These are phyloP conservation scores for Cercospora sp. DNA, from an alignment of 2,329 filamentous ascomycete genomes.

Conservation along the genomic window DNA sequence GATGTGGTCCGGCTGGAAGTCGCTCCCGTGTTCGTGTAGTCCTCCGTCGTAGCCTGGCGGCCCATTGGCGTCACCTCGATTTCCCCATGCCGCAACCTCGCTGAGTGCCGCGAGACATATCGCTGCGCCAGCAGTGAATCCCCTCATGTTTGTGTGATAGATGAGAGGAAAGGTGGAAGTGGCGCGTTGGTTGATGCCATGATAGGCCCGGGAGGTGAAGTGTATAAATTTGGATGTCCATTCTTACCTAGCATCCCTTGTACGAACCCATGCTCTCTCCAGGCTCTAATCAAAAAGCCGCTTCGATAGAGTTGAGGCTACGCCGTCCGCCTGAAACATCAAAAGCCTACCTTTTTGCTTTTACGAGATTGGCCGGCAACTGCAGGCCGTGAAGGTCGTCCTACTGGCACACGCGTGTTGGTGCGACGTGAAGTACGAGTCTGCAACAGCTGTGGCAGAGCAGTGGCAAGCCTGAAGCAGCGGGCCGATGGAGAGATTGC, in stretches of 20 bases:
- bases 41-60: conserved; percentile 27
- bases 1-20: conserved; percentile 48
- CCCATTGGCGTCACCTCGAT: conserved; percentile 14
- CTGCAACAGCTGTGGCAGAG: not conserved
- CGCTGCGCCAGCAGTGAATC: not conserved
- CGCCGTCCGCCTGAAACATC: not conserved
- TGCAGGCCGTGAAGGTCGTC: not conserved
- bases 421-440: not conserved
- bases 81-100: conserved; percentile 22
- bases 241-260: not conserved
- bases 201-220: not conserved
- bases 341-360: not conserved
- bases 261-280: not conserved
- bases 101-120: conserved; percentile 10
- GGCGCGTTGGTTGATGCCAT: not conserved
- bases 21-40: conserved; percentile 28
- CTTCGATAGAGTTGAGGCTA: not conserved
- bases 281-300: not conserved
- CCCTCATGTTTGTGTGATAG: conserved; percentile 5
- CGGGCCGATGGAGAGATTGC: not conserved
- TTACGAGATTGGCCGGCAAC: not conserved
- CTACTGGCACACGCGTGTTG: not conserved
- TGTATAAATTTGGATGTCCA: not conserved
- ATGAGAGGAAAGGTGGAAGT: not conserved
- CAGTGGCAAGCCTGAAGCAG: not conserved